A percentile compares a stretch with the other conserved stretches of the same genome.
These are phyloP conservation scores for Oxytropis ochrocephala DNA, from an alignment of 306 rosid genomes.

Conservation along the genomic window DNA sequence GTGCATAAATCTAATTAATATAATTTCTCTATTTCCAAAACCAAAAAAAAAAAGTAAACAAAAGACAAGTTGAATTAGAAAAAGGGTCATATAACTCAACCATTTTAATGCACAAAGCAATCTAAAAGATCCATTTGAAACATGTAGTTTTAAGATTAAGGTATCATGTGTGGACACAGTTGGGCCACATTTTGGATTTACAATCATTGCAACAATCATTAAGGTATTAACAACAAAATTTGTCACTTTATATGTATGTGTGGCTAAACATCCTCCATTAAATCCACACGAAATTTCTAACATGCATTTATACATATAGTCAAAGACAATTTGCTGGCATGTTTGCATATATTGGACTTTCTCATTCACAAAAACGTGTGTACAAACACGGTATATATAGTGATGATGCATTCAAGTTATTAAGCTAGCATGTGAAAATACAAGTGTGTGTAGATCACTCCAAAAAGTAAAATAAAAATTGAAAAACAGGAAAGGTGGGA, in stretches of 20 bases:
- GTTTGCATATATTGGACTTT: no score
- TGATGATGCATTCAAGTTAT: not conserved
- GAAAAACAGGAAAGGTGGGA: not conserved
- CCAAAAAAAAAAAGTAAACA: no score
- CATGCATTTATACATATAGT: not conserved
- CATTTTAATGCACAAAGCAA: not conserved
- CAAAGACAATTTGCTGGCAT: conserved; percentile 26
- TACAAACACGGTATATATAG: conserved; percentile 31
- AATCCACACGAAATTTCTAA: not conserved
- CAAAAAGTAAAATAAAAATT: not conserved
- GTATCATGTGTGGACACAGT: conserved; percentile 30
- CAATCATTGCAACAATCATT: conserved; percentile 22
- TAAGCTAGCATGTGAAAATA: not conserved
- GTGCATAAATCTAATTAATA: no score
- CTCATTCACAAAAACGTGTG: conserved; percentile 34
- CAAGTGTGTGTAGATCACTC: not conserved
- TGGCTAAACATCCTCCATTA: not conserved
- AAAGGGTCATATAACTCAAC: not conserved
- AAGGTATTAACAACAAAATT: conserved; percentile 22
- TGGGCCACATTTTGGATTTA: conserved; percentile 33
- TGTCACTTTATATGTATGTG: not conserved
- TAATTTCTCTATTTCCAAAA: no score
- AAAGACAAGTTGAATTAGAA: conserved; percentile 26
- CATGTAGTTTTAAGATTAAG: conserved; percentile 17
- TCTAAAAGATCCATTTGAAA: no score